Evolutionary conservation across 106 monocot species (phyloP).

Genomic region (Dendrobium huoshanense): DNA sequence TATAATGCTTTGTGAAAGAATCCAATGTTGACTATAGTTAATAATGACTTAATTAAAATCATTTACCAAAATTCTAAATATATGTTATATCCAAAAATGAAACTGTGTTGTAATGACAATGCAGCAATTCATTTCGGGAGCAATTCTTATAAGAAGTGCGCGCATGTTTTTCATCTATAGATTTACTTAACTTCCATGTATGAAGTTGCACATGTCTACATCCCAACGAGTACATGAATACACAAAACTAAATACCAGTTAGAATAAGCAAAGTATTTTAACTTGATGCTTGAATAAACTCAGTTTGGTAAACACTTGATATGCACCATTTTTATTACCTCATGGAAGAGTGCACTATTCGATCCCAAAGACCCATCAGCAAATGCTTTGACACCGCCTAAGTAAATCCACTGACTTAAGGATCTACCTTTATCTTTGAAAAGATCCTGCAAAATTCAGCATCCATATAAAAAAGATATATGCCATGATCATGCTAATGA

Average conservation of each 20-base stretch:
- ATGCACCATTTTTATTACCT: constrained; percentile 38
- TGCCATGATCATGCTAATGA: too few species aligned
- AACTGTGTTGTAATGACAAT: neutral
- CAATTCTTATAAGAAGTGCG: neutral
- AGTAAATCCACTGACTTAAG: constrained; percentile 74
- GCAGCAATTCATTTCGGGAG: neutral
- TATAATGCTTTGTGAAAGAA: neutral
- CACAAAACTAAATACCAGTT: neutral
- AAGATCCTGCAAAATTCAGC: constrained; percentile 46
- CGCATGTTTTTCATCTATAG: neutral
- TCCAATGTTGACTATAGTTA: neutral
- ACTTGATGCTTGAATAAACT: neutral
- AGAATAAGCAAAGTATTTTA: neutral
- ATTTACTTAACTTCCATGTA: neutral
- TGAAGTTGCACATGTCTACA: neutral
- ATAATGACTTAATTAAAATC: neutral
- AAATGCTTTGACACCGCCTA: constrained; percentile 97
- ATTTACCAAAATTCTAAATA: neutral
- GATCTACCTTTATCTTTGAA: constrained; percentile 48
- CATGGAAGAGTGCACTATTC: constrained; percentile 89
- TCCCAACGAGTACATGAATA: neutral
- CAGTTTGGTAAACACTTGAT: neutral
- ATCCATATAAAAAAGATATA: neutral
- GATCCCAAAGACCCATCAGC: constrained; percentile 92
- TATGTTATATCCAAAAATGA: neutral